Percentiles rank a stretch among this genome's conserved stretches.
phyloP scores from a whole-genome alignment of 2,329 filamentous ascomycete genomes.

The Botrytis elliptica region DNA sequence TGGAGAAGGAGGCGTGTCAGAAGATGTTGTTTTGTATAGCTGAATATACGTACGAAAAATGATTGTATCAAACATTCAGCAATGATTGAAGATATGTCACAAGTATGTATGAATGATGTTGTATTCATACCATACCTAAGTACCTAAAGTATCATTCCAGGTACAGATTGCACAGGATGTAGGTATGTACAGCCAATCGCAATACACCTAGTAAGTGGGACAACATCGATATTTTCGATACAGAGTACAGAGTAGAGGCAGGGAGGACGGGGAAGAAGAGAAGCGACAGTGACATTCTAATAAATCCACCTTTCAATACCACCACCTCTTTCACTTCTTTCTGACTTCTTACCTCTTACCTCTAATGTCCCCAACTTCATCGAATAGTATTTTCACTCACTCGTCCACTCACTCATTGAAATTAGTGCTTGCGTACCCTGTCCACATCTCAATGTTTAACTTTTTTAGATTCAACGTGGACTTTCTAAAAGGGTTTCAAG shows the following conservation, averaged over 20 bases:
- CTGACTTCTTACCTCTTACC: not conserved
- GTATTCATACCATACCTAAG: not conserved
- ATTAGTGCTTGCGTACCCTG: conserved; percentile 10
- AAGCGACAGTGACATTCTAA: not conserved
- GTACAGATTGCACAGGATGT: not conserved
- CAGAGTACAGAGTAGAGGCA: not conserved
- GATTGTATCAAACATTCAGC: not conserved
- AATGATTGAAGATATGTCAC: not conserved
- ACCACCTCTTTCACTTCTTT: not conserved
- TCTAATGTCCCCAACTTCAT: not conserved
- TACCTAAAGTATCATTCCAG: not conserved
- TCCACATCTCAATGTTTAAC: not conserved
- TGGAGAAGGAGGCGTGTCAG: conserved; percentile 2
- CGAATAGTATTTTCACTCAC: not conserved
- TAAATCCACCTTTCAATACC: not conserved
- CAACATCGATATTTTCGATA: not conserved
- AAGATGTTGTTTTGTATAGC: not conserved
- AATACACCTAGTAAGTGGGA: not conserved
- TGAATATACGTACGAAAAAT: not conserved
- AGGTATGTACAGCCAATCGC: not conserved
- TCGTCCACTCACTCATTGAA: not conserved
- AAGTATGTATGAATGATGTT: not conserved
- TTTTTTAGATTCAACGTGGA: conserved; percentile 2
- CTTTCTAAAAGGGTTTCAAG: not conserved
- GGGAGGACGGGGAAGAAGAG: no score